Evolutionary conservation across 2,329 filamentous ascomycete species (phyloP).

Genomic region (Paraphoma chrysanthemicola): DNA sequence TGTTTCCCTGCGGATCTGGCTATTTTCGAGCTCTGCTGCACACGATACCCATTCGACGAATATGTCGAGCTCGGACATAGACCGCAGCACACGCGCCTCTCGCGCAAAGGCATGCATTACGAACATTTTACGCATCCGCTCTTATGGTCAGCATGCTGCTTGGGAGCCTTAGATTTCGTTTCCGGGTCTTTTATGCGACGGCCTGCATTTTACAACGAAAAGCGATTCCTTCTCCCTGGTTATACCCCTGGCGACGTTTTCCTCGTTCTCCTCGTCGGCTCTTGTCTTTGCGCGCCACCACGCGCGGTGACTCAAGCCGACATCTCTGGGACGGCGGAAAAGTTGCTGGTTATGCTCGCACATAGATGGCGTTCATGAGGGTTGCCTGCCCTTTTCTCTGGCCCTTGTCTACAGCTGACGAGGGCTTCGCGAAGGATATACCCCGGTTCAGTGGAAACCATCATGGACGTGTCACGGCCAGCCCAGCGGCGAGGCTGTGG

Average conservation of each 20-base stretch:
- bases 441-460: slow-evolving; percentile 37
- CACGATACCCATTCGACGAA: slow-evolving; percentile 47
- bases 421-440: slow-evolving; percentile 45
- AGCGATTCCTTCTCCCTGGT: slow-evolving; percentile 49
- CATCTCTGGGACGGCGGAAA: slow-evolving; percentile 39
- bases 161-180: slow-evolving; percentile 51
- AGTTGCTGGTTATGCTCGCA: slow-evolving; percentile 42
- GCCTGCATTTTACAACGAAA: slow-evolving; percentile 43
- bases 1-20: slow-evolving; percentile 53
- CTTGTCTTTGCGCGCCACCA: slow-evolving; percentile 25
- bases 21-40: slow-evolving; percentile 50
- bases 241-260: slow-evolving; percentile 35
- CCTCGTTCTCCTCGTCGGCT: slow-evolving; percentile 38
- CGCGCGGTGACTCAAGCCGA: slow-evolving; percentile 34
- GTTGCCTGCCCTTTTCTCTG: slow-evolving; percentile 36
- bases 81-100: slow-evolving; percentile 43
- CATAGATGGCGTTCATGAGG: slow-evolving; percentile 50
- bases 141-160: slow-evolving; percentile 49
- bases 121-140: slow-evolving; percentile 49
- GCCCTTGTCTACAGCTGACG: slow-evolving; percentile 27
- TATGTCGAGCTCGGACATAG: slow-evolving; percentile 46
- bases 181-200: slow-evolving; percentile 47
- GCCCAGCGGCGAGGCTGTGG: slow-evolving; percentile 32
- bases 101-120: slow-evolving; percentile 45
- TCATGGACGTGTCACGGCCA: slow-evolving; percentile 33